phyloP scores from a whole-genome alignment of 2,329 filamentous ascomycete species.

The Fusarium sp. region DNA sequence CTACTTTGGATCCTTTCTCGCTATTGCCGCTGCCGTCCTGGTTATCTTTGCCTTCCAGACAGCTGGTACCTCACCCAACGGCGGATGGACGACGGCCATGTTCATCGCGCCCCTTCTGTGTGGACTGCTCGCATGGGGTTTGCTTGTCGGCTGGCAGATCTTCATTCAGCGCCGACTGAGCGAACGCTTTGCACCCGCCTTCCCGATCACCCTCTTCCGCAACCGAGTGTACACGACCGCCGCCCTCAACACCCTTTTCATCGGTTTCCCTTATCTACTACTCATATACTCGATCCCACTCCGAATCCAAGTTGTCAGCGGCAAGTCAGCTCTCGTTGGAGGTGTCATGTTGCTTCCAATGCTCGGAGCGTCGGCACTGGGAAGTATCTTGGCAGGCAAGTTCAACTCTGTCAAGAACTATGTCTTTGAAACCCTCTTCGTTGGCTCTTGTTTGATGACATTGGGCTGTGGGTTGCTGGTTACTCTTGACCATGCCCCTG shows the following conservation, averaged over 20 bases:
- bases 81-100: conserved; percentile 55
- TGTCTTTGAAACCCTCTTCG: conserved; percentile 56
- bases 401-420: conserved; percentile 55
- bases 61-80: conserved; percentile 48
- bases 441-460: conserved; percentile 55
- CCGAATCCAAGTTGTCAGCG: conserved; percentile 61
- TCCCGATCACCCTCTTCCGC: conserved; percentile 60
- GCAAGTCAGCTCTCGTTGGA: conserved; percentile 56
- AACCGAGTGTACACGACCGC: conserved; percentile 58
- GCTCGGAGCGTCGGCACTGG: conserved; percentile 59
- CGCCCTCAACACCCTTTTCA: conserved; percentile 57
- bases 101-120: conserved; percentile 47
- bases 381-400: conserved; percentile 55
- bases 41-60: conserved; percentile 69
- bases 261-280: conserved; percentile 62
- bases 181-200: conserved; percentile 50
- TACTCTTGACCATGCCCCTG: conserved; percentile 44
- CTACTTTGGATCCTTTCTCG: conserved; percentile 62
- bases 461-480: conserved; percentile 60
- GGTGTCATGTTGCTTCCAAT: conserved; percentile 65
- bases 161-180: conserved; percentile 38
- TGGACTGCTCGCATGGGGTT: conserved; percentile 43
- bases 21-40: conserved; percentile 64
- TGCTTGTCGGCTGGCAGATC: conserved; percentile 45
- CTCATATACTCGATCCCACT: conserved; percentile 61